Evolutionary conservation across 1,284 basidiomycete genomes (phyloP).

Genomic region (Cutaneotrichosporon sp.): DNA sequence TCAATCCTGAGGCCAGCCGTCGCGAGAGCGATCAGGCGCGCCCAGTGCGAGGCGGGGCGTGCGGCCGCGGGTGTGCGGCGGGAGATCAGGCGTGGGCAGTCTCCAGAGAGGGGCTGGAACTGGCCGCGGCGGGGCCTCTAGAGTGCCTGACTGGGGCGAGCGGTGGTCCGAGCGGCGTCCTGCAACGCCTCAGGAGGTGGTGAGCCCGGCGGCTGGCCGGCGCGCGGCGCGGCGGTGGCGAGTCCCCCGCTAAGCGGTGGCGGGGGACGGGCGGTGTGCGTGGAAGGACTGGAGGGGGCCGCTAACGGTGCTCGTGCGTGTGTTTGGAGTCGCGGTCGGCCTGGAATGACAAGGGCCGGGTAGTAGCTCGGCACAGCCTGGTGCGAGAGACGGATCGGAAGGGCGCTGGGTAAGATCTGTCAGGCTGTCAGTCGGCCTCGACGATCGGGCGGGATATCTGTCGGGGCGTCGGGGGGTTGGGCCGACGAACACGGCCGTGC

Average conservation of each 20-base stretch:
- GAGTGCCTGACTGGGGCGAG: too few species aligned
- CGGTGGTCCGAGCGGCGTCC: too few species aligned
- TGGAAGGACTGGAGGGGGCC: not conserved
- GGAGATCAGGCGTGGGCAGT: too few species aligned
- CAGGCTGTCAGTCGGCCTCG: not conserved
- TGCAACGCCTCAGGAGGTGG: too few species aligned
- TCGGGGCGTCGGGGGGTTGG: not conserved
- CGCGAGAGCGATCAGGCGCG: constrained; percentile 3
- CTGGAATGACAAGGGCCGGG: not conserved
- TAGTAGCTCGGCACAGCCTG: not conserved
- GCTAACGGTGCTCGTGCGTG: too few species aligned
- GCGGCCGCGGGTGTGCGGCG: not conserved
- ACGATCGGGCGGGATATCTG: too few species aligned
- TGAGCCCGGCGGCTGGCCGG: too few species aligned
- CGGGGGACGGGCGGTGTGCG: not conserved
- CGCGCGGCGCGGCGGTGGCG: too few species aligned
- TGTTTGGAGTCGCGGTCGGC: not conserved
- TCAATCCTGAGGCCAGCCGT: too few species aligned
- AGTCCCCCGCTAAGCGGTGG: not conserved
- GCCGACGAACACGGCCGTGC: not conserved
- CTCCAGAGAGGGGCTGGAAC: not conserved
- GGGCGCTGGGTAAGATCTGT: not conserved
- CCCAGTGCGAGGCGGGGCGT: not conserved
- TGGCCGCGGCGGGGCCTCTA: too few species aligned
- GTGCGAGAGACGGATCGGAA: too few species aligned